phyloP scores from a whole-genome alignment of 139 green algal genomes.

The Haematococcus sp. region DNA sequence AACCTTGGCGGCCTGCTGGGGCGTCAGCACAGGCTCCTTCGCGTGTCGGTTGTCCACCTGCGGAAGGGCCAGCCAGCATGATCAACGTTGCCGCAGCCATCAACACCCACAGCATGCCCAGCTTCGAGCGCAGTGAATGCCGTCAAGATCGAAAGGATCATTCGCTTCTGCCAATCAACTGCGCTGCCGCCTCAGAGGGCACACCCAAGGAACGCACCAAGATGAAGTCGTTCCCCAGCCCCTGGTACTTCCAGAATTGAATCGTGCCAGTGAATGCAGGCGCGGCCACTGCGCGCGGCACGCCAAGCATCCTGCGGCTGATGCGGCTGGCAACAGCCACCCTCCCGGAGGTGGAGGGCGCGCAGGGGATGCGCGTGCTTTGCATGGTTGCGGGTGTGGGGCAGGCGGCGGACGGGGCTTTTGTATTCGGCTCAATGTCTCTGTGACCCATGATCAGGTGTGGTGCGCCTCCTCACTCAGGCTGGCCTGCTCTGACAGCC shows the following conservation, averaged over 20 bases:
- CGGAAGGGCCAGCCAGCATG: not conserved
- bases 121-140: not conserved
- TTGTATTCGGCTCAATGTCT: too few relatives aligned
- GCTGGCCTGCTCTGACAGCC: too few relatives aligned
- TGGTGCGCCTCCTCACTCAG: too few relatives aligned
- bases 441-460: too few relatives aligned
- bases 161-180: too few relatives aligned
- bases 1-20: slow-evolving; percentile 77
- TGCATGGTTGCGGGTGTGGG: not conserved
- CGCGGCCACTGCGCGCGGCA: not conserved
- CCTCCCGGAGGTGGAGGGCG: not conserved
- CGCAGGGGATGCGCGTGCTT: not conserved
- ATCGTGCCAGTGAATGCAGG: slow-evolving; percentile 7
- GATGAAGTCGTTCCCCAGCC: slow-evolving; percentile 98
- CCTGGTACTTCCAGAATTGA: slow-evolving; percentile 96
- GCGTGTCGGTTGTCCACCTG: slow-evolving; percentile 91
- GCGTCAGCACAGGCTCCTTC: slow-evolving; percentile 66
- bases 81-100: not conserved
- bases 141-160: too few relatives aligned
- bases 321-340: not conserved
- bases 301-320: not conserved
- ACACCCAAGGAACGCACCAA: slow-evolving; percentile 77
- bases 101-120: not conserved
- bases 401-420: too few relatives aligned
- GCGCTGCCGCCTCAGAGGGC: too few relatives aligned